Conservation (phyloP, 1,284 basidiomycete genomes). For the Tetrapyrgos nigripes region DNA sequence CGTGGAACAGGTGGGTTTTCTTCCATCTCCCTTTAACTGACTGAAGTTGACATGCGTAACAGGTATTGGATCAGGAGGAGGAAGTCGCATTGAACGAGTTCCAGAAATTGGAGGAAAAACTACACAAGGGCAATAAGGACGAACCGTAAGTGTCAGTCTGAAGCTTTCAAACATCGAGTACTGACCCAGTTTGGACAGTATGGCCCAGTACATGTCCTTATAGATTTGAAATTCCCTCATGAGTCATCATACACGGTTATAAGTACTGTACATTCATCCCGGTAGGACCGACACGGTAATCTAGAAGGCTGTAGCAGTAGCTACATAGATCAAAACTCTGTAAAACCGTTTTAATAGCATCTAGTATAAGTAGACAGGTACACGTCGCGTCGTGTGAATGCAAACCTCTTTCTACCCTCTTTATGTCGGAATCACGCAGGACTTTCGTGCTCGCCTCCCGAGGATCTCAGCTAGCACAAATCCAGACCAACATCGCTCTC, state of each 20-base stretch:
- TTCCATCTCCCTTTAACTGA: not conserved
- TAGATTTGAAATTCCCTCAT: conserved; percentile 24
- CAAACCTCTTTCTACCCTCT: not conserved
- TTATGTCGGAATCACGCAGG: conserved; percentile 58
- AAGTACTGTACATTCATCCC: not conserved
- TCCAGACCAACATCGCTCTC: conserved; percentile 84
- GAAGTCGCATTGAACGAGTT: conserved; percentile 90
- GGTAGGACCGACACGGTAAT: conserved; percentile 3
- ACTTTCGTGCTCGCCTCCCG: conserved; percentile 82
- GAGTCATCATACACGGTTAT: not conserved
- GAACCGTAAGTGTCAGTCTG: conserved; percentile 30
- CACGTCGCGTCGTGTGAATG: conserved; percentile 3
- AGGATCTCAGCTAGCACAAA: conserved; percentile 83
- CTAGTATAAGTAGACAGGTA: not conserved
- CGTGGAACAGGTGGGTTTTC: conserved; percentile 85
- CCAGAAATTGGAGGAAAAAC: conserved; percentile 85
- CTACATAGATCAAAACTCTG: not conserved
- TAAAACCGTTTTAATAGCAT: not conserved
- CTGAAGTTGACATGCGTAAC: not conserved
- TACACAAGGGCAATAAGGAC: conserved; percentile 55
- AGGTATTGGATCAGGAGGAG: conserved; percentile 94
- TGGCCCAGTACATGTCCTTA: conserved; percentile 79
- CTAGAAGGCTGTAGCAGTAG: conserved; percentile 1
- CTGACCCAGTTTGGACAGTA: conserved; percentile 44
- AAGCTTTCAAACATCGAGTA: conserved; percentile 14